Evolutionary conservation across 495 filamentous ascomycete genomes (phyloP).

Genomic region (Penicillium malachiteum): DNA sequence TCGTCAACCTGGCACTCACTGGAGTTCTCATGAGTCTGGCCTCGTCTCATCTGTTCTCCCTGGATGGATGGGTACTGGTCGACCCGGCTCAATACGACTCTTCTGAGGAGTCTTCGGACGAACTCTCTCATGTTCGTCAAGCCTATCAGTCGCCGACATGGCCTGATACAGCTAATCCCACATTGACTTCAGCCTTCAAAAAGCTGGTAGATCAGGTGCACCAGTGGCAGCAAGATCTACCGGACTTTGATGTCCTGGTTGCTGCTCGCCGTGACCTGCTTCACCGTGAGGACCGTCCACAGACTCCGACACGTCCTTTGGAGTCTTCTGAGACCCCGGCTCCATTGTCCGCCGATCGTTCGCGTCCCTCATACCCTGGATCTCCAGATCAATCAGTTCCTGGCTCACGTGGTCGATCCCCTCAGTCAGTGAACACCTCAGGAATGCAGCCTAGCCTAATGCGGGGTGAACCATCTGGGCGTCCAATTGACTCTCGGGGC

Average conservation of each 20-base stretch:
- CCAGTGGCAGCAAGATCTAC: constrained; percentile 64
- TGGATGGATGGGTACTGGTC: constrained; percentile 88
- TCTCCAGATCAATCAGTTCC: constrained; percentile 54
- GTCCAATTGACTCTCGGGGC: constrained; percentile 28
- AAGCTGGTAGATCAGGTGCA: constrained; percentile 63
- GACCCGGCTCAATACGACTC: constrained; percentile 54
- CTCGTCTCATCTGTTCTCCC: constrained; percentile 74
- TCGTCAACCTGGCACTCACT: constrained; percentile 84
- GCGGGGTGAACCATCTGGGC: constrained; percentile 21
- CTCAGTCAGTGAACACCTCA: constrained; percentile 12
- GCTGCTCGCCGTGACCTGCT: constrained; percentile 61
- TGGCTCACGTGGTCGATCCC: constrained; percentile 22
- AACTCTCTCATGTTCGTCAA: constrained; percentile 24
- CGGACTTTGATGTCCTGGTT: constrained; percentile 74
- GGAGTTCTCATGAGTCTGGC: constrained; percentile 78
- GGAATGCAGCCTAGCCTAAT: constrained; percentile 18
- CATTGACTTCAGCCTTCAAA: constrained; percentile 41
- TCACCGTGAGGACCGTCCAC: constrained; percentile 32
- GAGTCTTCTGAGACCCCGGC: constrained; percentile 25
- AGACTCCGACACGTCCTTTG: constrained; percentile 14
- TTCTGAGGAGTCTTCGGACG: constrained; percentile 7
- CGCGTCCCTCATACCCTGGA: constrained; percentile 57
- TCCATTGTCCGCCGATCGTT: constrained; percentile 21
- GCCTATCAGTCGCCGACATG: constrained; percentile 41
- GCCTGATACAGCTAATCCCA: constrained; percentile 35